Base-by-base conservation (phyloP, 345 rosid species). In the Linum tenue region DNA sequence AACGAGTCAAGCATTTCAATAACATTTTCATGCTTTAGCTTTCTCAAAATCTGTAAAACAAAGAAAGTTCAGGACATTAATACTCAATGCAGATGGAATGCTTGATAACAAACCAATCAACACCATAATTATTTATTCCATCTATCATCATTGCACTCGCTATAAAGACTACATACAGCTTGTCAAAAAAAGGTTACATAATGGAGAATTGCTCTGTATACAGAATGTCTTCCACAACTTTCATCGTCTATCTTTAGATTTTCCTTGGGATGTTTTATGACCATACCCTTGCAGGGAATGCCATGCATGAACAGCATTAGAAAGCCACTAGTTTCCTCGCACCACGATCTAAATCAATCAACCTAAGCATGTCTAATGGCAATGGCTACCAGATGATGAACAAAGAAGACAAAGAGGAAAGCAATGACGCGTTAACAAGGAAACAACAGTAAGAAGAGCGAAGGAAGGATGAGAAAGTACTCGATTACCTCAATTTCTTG, bases 1-100 rank as follows among this genome's bases (percentile, higher is more conserved):
- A 94, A 94, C 16, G 97, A 89, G 79, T 94, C 99, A 7, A 94
- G 91, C 99, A 94, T 94, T 81, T 82, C 84, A 56, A 94, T 94
- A 17, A 94, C 90, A 72, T 94, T 94, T 73, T 78, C 89, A 74
- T 94, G 99, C 85, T 90, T 88, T 74, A 94, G 77, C 85, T 90
- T 94, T 70, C 96, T 78, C 64, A 94, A 73, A 78, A 94, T 94
- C 99, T 92, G 80, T 79, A 77, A 57, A 62, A 70, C n/a, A 37
- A 22, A 22, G 31, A 22, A 22, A 22, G 31, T 22, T 50, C 60
- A 59, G 5, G 16, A 62, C 17, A 31, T 64, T 37, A 68, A 72
- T 39, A 60, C 66, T 31, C 38, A 64, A 65, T 43, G 36, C 39
- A 64, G 14, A 12, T 3, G 37, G 3, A 57, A 55, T 5, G 63